Evolutionary conservation across 352 stramenopile species (phyloP), one percentile per base, ranked within the genome.

Genomic region (Pythium oligandrum): DNA sequence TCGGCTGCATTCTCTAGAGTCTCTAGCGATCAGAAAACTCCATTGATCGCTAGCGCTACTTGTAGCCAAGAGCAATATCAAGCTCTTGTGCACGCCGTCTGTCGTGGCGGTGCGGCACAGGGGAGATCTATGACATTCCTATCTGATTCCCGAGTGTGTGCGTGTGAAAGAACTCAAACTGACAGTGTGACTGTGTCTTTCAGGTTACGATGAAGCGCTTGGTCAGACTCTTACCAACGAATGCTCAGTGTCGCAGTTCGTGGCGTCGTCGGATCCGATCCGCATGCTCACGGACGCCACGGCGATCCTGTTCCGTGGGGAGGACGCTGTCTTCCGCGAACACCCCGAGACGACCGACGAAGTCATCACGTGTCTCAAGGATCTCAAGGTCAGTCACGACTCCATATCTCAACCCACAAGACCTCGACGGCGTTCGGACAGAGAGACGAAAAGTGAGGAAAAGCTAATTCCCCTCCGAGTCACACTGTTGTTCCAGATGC

Each of bases 261-360:
- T 97, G 3, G 80, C 91, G 32, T 74, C 69, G 0, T 84, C 90
- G 31, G 96, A 99, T 57, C 96, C 98, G 4, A 97, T 99, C 51
- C 87, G 96, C 42, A 71, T 99, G 30, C 60, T 99, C 9, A 98
- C 90, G 3, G 88, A 98, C 48, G 91, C 88, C 37, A 99, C 94
- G 0, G 87, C 95, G 12, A 87, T 99, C 17, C 75, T 77, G 0
- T 99, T 99, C 68, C 50, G 87, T 9, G 73, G 76, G 0, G 70
- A 85, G 38, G 84, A 92, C 37, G 75, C 90, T 38, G 76, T 92
- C n/a, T 95, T 90, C 56, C 77, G 72, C 0, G 75, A 91, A 0
- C 86, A 94, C 63, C 71, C 75, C 3, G 53, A 71, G 6, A 98
- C 92, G 1, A 88, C 59, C 0, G 66, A 90, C 6, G 92, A 98